phyloP scores from a whole-genome alignment of 2,329 filamentous ascomycete genomes.

The Pyricularia grisea region DNA sequence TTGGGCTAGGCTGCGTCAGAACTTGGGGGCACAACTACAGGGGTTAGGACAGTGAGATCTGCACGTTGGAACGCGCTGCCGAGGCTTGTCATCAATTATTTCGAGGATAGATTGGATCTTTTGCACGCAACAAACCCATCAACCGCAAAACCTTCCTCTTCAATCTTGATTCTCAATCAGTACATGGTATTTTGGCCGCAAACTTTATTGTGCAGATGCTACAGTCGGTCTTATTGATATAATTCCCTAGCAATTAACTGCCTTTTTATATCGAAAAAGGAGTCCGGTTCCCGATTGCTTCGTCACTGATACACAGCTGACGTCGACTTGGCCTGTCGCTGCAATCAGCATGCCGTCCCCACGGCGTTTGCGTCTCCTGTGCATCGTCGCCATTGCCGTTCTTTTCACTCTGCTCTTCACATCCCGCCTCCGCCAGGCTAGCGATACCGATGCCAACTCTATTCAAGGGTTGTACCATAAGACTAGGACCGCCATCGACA shows the following conservation, averaged over 20 bases:
- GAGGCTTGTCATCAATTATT: neutral
- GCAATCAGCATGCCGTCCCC: slow-evolving; percentile 1
- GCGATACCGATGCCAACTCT: slow-evolving; percentile 16
- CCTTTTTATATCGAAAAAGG: neutral
- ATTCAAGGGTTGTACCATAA: slow-evolving; percentile 50
- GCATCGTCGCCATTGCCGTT: slow-evolving; percentile 4
- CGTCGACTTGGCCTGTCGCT: slow-evolving; percentile 18
- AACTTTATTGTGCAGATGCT: neutral
- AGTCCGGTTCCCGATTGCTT: neutral
- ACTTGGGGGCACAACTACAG: neutral
- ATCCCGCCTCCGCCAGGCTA: slow-evolving; percentile 4
- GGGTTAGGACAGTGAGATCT: neutral
- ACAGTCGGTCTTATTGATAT: neutral
- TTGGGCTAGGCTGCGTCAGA: neutral
- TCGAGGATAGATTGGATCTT: neutral
- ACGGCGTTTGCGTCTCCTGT: slow-evolving; percentile 2
- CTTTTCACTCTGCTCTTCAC: slow-evolving; percentile 5
- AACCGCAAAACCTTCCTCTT: neutral
- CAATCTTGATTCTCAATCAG: neutral
- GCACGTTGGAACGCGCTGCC: neutral
- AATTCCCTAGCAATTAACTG: no score
- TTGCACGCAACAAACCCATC: neutral
- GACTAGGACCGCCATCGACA: slow-evolving; percentile 45
- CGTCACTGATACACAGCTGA: neutral
- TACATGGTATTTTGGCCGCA: neutral